These are phyloP conservation scores for Iris macrosiphon DNA, from an alignment of 106 monocot species.

Conservation along the genomic window DNA sequence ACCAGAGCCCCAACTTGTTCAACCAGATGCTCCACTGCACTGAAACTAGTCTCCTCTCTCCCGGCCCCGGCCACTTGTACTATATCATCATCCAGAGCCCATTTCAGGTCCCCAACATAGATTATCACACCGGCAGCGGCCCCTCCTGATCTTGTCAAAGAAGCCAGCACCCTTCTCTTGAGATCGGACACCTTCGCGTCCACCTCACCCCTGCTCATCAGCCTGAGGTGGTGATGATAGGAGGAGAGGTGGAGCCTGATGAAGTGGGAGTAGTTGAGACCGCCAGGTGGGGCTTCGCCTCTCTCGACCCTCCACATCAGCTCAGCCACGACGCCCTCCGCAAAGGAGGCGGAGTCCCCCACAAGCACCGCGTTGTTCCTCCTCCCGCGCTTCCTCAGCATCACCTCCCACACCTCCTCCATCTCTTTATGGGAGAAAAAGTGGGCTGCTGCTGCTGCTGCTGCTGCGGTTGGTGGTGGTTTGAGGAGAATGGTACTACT, in stretches of 20 bases:
- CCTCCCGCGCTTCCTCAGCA: conserved; percentile 51
- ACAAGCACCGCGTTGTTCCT: conserved; percentile 44
- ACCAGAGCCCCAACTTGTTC: conserved; percentile 56
- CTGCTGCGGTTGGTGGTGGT: too few relatives aligned
- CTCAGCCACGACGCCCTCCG: conserved; percentile 56
- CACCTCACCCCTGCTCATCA: conserved; percentile 55
- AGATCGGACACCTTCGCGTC: conserved; percentile 61
- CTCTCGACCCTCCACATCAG: conserved; percentile 55
- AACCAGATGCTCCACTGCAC: conserved; percentile 43
- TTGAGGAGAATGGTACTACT: conserved; percentile 32
- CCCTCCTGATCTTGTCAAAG: conserved; percentile 16
- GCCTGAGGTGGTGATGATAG: conserved; percentile 45
- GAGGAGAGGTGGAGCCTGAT: conserved; percentile 61
- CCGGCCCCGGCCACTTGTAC: too few relatives aligned
- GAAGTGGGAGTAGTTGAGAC: too few relatives aligned
- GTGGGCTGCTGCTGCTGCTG: too few relatives aligned
- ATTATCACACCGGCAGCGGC: conserved; percentile 27
- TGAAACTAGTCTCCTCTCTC: conserved; percentile 39
- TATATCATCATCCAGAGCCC: conserved; percentile 61
- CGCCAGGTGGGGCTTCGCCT: conserved; percentile 70
- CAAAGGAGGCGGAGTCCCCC: conserved; percentile 60
- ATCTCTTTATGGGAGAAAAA: conserved; percentile 28
- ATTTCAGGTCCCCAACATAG: conserved; percentile 71
- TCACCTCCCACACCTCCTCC: conserved; percentile 42
- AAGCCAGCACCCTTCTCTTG: conserved; percentile 38